Conservation (phyloP, 208 protist species). For the Trypanosomatidae sp. region DNA sequence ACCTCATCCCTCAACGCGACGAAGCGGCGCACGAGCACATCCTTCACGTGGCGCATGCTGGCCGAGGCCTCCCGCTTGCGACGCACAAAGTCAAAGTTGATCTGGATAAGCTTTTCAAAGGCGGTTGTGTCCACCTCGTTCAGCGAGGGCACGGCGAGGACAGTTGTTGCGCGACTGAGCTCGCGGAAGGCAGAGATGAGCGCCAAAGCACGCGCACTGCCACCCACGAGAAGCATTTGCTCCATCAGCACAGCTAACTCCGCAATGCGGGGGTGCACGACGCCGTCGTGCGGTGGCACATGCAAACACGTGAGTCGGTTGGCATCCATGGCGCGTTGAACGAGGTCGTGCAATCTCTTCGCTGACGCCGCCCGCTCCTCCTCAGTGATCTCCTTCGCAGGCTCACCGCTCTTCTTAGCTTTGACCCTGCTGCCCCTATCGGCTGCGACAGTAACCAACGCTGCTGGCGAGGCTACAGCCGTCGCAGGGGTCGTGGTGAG, state of each 20-base stretch:
- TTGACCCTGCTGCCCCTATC: not conserved
- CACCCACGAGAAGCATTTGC: constrained; percentile 72
- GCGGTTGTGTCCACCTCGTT: constrained; percentile 42
- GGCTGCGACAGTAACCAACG: not conserved
- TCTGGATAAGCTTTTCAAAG: constrained; percentile 63
- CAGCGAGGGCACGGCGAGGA: constrained; percentile 43
- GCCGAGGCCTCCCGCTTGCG: constrained; percentile 56
- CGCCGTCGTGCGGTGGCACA: constrained; percentile 18
- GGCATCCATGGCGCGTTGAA: constrained; percentile 29
- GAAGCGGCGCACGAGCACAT: constrained; percentile 58
- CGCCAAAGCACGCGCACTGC: constrained; percentile 71
- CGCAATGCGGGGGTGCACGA: constrained; percentile 72
- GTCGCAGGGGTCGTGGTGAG: constrained; percentile 8
- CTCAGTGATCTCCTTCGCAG: constrained; percentile 19
- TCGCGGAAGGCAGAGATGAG: constrained; percentile 66
- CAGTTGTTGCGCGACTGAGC: constrained; percentile 49
- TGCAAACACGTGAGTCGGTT: constrained; percentile 19
- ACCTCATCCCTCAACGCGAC: constrained; percentile 41
- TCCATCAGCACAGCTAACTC: constrained; percentile 76
- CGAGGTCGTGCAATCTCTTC: constrained; percentile 21
- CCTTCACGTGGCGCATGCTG: constrained; percentile 77
- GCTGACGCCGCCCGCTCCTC: constrained; percentile 31
- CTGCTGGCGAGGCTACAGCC: constrained; percentile 8
- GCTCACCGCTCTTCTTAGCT: not conserved
- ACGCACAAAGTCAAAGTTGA: constrained; percentile 74